A percentile compares a stretch with the other conserved stretches of the same genome.
Evolutionary conservation across 2,329 filamentous ascomycete species (phyloP).

Genomic region (Chaetothyriales sp.): DNA sequence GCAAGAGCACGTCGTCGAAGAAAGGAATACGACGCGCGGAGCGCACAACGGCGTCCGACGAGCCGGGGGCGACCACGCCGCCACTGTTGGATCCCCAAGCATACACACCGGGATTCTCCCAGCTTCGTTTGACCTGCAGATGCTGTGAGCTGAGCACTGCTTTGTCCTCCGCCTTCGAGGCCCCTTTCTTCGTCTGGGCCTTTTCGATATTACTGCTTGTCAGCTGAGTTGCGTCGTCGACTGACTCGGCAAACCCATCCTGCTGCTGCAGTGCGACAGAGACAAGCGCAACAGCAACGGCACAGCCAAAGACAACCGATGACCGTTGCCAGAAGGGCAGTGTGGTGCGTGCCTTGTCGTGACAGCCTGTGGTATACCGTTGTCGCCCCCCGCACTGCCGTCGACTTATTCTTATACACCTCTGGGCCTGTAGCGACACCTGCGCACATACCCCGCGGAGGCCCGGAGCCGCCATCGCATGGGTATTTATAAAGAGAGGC

Average conservation of each 20-base stretch:
- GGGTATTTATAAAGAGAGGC: neutral
- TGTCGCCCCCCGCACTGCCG: neutral
- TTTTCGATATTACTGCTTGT: conserved; percentile 62
- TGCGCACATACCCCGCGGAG: neutral
- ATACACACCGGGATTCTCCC: conserved; percentile 74
- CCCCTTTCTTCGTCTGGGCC: conserved; percentile 33
- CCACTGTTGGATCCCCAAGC: conserved; percentile 83
- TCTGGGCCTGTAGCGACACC: neutral
- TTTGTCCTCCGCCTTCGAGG: conserved; percentile 54
- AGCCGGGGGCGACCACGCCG: conserved; percentile 71
- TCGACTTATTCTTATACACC: neutral
- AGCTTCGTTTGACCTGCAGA: conserved; percentile 69
- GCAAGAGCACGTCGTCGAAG: conserved; percentile 70
- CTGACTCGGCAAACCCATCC: conserved; percentile 34
- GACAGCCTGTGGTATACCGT: neutral
- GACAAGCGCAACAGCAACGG: conserved; percentile 28
- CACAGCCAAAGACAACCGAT: conserved; percentile 26
- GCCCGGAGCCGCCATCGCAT: neutral
- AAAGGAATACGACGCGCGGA: conserved; percentile 60
- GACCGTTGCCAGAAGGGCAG: conserved; percentile 15
- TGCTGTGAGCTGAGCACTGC: conserved; percentile 73
- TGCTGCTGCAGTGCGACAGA: conserved; percentile 19
- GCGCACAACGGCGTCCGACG: conserved; percentile 63
- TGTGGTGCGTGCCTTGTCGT: neutral
- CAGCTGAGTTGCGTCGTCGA: conserved; percentile 36